Evolutionary conservation across 108 stramenopile genomes (phyloP).

Genomic region (Discostella stelligeroides): DNA sequence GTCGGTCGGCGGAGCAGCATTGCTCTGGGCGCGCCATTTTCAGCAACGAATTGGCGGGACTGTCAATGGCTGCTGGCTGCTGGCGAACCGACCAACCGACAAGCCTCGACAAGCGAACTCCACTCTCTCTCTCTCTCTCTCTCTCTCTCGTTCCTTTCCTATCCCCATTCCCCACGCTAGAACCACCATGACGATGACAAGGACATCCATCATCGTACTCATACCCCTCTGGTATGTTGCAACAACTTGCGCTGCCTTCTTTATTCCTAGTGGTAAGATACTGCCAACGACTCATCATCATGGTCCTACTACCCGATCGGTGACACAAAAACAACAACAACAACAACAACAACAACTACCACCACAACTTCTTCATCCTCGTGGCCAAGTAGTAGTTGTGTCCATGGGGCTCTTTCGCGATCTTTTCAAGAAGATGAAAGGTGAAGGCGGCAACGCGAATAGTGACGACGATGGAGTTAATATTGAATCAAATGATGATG

Average conservation of each 20-base stretch:
- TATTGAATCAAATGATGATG: not conserved
- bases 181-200: not conserved
- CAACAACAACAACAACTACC: too few relatives aligned
- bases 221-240: not conserved
- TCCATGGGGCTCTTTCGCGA: slow-evolving; percentile 36
- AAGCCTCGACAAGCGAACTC: too few relatives aligned
- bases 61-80: too few relatives aligned
- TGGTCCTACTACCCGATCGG: not conserved
- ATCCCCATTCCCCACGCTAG: too few relatives aligned
- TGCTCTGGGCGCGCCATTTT: not conserved
- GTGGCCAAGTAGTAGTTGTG: slow-evolving; percentile 17
- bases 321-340: too few relatives aligned
- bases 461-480: not conserved
- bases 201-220: not conserved
- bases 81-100: too few relatives aligned
- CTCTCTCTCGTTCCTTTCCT: too few relatives aligned
- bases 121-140: too few relatives aligned
- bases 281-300: not conserved
- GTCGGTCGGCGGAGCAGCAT: too few relatives aligned
- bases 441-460: not conserved
- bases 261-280: not conserved
- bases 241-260: not conserved
- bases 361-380: too few relatives aligned
- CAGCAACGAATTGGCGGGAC: not conserved
- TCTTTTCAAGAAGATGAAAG: slow-evolving; percentile 26